Base-by-base conservation (phyloP, 257 asterid genomes). In the Thymus quinquecostatus region DNA sequence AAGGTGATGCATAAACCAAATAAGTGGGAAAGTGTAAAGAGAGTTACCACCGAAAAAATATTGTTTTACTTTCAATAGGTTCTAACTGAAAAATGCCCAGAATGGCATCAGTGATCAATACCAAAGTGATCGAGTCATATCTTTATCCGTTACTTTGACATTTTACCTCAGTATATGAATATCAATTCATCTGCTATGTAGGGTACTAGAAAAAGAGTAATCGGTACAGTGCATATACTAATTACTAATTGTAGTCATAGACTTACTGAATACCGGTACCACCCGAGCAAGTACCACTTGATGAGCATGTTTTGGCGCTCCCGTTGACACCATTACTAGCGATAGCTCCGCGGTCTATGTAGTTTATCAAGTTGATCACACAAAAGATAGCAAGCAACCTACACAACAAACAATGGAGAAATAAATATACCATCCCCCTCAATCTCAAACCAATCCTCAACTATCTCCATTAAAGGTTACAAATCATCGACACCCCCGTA, bases 311-410 rank as follows among this genome's bases (percentile, higher is more conserved):
- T 80, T 36, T 69, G 29, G 70, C 85, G 76, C 87, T 88, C 69
- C 97, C 97, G 68, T 91, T 91, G 56, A 91, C 96, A 55, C 97
- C 97, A 68, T 91, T 91, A 82, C 97, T 91, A 13, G 96, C 97
- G 81, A 91, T 91, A 64, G 92, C 85, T 69, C 97, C 97, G 6
- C 97, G 94, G 76, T 91, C 97, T 14, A 91, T 61, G 86, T 88
- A 91, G 80, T 91, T 91, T 69, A 91, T 54, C 59, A 91, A 83
- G 85, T 88, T 88, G 79, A 91, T 85, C 28, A 84, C 48, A 64
- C 96, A 91, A 60, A 91, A 91, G 56, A 88, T 77, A 28, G 68
- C 73, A 59, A 90, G 91, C 80, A 88, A 84, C 88, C 91, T 85
- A 30, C 61, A 34, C 29, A 51, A 51, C n/a, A n/a, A 65, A 59